Conservation (phyloP, 208 protist genomes). For the Acanthamoeba triangularis region DNA sequence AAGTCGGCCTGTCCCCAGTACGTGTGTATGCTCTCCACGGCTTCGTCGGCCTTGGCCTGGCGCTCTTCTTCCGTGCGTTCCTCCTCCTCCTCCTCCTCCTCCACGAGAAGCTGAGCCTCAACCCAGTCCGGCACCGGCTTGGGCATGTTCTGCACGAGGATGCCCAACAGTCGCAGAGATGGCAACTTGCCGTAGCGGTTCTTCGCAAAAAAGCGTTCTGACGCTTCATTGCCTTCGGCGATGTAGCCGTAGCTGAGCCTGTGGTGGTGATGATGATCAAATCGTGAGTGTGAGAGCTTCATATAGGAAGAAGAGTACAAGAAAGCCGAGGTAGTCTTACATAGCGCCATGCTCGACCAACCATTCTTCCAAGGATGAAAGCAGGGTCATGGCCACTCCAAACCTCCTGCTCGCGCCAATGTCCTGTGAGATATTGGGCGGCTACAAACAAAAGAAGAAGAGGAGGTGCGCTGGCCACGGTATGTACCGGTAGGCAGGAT, state of each 20-base stretch:
- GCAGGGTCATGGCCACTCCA: not conserved
- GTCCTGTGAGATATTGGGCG: not conserved
- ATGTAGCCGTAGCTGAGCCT: not conserved
- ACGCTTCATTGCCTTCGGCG: not conserved
- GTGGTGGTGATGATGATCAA: not conserved
- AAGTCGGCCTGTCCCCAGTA: not conserved
- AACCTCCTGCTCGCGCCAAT: not conserved
- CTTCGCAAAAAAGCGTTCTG: not conserved
- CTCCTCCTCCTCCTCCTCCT: not conserved
- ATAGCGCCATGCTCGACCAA: not conserved
- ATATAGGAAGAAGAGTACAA: not conserved
- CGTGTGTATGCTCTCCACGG: not conserved
- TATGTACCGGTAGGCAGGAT: not conserved
- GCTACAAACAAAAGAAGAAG: not conserved
- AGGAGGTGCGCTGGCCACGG: too few relatives aligned
- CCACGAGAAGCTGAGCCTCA: not conserved
- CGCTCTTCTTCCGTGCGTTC: not conserved
- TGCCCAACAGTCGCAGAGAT: not conserved
- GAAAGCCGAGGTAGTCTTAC: not conserved
- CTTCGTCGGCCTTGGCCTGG: not conserved
- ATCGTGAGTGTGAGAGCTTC: too few relatives aligned
- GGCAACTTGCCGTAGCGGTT: not conserved
- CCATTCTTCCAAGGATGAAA: not conserved
- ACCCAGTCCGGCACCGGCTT: not conserved
- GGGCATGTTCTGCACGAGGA: not conserved